phyloP scores from a whole-genome alignment of 257 asterid species.

The Salvia rosmarinus region DNA sequence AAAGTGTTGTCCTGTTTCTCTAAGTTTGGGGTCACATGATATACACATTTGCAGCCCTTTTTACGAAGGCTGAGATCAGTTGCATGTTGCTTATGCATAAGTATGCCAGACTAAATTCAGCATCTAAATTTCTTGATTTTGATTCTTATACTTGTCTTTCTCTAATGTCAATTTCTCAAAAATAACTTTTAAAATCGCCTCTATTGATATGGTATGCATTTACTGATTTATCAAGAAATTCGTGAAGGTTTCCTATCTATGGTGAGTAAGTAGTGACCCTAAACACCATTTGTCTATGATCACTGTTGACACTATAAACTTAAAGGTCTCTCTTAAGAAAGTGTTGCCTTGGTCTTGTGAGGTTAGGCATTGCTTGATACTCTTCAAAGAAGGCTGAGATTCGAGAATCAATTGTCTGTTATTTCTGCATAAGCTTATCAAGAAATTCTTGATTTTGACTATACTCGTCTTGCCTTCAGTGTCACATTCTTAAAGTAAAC shows the following conservation, averaged over 20 bases:
- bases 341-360: not conserved
- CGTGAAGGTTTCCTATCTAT: not conserved
- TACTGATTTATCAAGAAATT: not conserved
- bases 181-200: not conserved
- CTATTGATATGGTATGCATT: not conserved
- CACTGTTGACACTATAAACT: too few species aligned
- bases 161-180: not conserved
- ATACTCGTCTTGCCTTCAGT: not conserved
- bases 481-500: not conserved
- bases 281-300: not conserved
- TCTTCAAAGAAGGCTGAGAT: too few species aligned
- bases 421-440: too few species aligned
- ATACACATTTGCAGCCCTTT: not conserved
- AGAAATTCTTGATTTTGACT: not conserved
- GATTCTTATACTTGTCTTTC: not conserved
- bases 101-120: not conserved
- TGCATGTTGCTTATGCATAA: not conserved
- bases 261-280: not conserved
- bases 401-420: too few species aligned
- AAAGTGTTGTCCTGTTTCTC: too few species aligned
- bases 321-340: not conserved
- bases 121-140: constrained; percentile 1
- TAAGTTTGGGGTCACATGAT: not conserved
- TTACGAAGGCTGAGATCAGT: not conserved
- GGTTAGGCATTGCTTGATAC: not conserved